These are phyloP conservation scores for Podospora australis DNA, from an alignment of 495 filamentous ascomycete species.

Conservation along the genomic window DNA sequence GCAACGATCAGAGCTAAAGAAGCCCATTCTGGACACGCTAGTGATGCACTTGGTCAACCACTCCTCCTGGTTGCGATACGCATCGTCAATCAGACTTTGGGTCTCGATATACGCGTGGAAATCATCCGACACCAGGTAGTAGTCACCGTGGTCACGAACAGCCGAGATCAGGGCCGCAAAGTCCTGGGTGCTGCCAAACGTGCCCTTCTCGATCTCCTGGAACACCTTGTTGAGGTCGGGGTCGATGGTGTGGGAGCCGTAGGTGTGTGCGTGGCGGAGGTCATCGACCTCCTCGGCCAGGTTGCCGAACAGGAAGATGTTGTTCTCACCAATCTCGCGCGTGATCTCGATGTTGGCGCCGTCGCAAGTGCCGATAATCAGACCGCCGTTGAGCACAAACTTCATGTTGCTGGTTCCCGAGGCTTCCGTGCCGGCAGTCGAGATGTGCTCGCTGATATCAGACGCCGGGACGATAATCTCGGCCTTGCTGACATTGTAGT, in stretches of 20 bases:
- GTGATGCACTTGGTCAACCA: slow-evolving; percentile 88
- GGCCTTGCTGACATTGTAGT: slow-evolving; percentile 99
- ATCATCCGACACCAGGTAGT: slow-evolving; percentile 95
- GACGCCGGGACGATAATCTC: slow-evolving; percentile 93
- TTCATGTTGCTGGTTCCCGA: slow-evolving; percentile 85
- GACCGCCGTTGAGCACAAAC: slow-evolving; percentile 91
- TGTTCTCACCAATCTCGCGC: slow-evolving; percentile 87
- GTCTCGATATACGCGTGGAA: slow-evolving; percentile 91
- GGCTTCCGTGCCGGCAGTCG: slow-evolving; percentile 88
- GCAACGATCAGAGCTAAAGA: slow-evolving; percentile 94
- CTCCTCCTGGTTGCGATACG: slow-evolving; percentile 82
- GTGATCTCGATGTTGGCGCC: slow-evolving; percentile 99
- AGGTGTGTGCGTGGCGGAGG: slow-evolving; percentile 83
- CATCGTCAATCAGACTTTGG: slow-evolving; percentile 81
- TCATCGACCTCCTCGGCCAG: slow-evolving; percentile 96
- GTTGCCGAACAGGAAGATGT: slow-evolving; percentile 98
- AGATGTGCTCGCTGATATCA: slow-evolving; percentile 97
- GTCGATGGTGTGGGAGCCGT: slow-evolving; percentile 72
- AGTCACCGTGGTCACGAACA: slow-evolving; percentile 89
- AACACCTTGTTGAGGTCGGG: slow-evolving; percentile 72
- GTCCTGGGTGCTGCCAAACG: slow-evolving; percentile 66
- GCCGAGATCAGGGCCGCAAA: slow-evolving; percentile 77
- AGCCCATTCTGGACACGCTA: slow-evolving; percentile 85
- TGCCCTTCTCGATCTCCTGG: slow-evolving; percentile 65
- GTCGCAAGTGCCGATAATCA: slow-evolving; percentile 97